Base-by-base conservation (phyloP, 768 basidiomycete genomes). In the Tephrocybe sp. region DNA sequence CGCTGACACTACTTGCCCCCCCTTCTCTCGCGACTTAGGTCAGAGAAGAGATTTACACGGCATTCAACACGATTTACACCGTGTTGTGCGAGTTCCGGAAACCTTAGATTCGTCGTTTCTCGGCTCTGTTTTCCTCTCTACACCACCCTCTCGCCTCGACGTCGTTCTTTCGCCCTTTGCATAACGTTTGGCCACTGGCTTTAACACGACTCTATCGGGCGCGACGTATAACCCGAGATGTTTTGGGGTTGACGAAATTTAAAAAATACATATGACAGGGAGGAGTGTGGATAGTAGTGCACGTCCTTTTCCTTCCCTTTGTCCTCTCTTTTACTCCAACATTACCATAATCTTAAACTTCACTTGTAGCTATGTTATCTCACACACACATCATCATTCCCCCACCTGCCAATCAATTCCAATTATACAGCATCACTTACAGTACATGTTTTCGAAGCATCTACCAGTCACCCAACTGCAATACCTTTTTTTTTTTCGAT, bases 41-140 rank as follows among this genome's bases (percentile, higher is more conserved):
- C 73, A 82, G 97, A 73, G 95, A 98, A 75, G 96, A 99, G 80
- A 98, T 98, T 58, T 98, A 99, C 68, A 93, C 93, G 30, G 97
- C 97, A 21, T 99, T 99, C 86, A 98, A 98, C 75, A 93, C 93
- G 53, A 99, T 99, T 52, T 99, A 99, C 72, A 96, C 96, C 53
- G 96, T 98, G 76, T 70, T 99, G 58, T 90, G 88, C 78, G 93
- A 95, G 66, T 95, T 92, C 79, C 82, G 90, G 69, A 95, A 93
- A 73, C 91, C 90, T 40, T 90, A 71, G 77, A 62, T 23, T 25
- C 39, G 43, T 28, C 34, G 39, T 17, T 42, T 37, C 34, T 49
- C 34, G 37, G 41, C 30, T 51, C 23, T 33, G 47, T 26, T 41
- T 30, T 47, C 17, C 32, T 33, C 44, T 38, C 43, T 26, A 24